A percentile compares a stretch with the other conserved stretches of the same genome.
Conservation (phyloP, 2,329 filamentous ascomycete genomes). For the Scytalidium lignicola region DNA sequence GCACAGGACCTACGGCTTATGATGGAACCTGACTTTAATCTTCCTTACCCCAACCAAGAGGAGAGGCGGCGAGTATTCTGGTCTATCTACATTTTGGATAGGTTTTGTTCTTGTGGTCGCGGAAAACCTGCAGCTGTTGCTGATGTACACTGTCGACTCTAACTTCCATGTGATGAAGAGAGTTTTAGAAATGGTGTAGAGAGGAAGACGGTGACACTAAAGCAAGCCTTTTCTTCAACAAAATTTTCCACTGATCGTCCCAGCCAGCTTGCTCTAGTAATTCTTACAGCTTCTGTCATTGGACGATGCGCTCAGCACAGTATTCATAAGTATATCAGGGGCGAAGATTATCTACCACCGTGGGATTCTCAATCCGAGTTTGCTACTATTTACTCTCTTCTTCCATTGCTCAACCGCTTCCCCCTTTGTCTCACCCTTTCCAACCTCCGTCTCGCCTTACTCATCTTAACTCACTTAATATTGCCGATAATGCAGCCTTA, state of each 20-base stretch:
- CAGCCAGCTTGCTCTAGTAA: conserved; percentile 24
- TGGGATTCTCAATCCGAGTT: conserved; percentile 33
- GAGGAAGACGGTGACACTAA: conserved; percentile 14
- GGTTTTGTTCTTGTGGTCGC: conserved; percentile 31
- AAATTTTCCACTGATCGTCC: conserved; percentile 14
- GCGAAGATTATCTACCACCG: conserved; percentile 22
- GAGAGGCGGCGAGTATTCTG: conserved; percentile 33
- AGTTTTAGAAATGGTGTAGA: conserved; percentile 14
- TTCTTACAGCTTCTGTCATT: conserved; percentile 29
- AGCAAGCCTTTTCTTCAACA: conserved; percentile 5
- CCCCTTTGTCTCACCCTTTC: no score
- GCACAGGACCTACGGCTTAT: conserved; percentile 31
- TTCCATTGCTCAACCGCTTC: conserved; percentile 29
- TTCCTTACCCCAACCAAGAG: conserved; percentile 23
- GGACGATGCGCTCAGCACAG: conserved; percentile 28
- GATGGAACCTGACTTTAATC: conserved; percentile 21
- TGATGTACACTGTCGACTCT: conserved; percentile 28
- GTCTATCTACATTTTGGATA: conserved; percentile 34
- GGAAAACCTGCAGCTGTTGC: conserved; percentile 29
- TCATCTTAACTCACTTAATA: no score
- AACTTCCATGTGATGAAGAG: conserved; percentile 25
- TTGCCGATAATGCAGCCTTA: no score
- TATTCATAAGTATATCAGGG: conserved; percentile 15
- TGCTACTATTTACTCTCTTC: conserved; percentile 25
- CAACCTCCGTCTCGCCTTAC: no score